phyloP scores from a whole-genome alignment of 257 asterid genomes.

The Lithospermum erythrorhizon region DNA sequence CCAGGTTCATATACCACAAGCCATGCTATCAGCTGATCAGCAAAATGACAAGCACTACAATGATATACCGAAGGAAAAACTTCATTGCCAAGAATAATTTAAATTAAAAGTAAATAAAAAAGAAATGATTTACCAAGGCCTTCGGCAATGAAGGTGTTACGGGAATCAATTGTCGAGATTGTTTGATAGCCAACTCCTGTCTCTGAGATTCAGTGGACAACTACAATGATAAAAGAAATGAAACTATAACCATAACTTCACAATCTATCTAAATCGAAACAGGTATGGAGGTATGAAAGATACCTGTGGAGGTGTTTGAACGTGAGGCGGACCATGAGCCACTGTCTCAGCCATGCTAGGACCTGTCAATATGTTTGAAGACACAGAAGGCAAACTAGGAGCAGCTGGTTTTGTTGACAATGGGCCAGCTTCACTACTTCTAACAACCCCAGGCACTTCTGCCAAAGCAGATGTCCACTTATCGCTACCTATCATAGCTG shows the following conservation, averaged over 20 bases:
- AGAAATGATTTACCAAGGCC: slow-evolving; percentile 31
- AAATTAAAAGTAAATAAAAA: too few relatives aligned
- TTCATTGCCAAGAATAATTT: too few relatives aligned
- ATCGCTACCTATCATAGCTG: slow-evolving; percentile 43
- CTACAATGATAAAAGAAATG: slow-evolving; percentile 25
- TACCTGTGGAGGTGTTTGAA: slow-evolving; percentile 35
- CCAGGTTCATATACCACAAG: too few relatives aligned
- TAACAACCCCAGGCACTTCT: slow-evolving; percentile 40
- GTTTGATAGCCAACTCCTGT: slow-evolving; percentile 81
- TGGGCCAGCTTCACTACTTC: neutral
- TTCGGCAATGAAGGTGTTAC: slow-evolving; percentile 65
- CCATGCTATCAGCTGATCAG: too few relatives aligned
- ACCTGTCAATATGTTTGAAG: slow-evolving; percentile 1
- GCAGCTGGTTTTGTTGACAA: neutral
- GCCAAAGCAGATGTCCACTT: slow-evolving; percentile 77
- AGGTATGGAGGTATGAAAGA: slow-evolving; percentile 1
- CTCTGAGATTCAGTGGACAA: slow-evolving; percentile 55
- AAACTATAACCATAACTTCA: slow-evolving; percentile 18
- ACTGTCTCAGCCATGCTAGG: slow-evolving; percentile 20
- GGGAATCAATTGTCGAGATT: slow-evolving; percentile 79
- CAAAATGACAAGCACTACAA: too few relatives aligned
- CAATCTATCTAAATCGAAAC: neutral
- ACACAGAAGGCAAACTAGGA: neutral
- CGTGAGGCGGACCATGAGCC: slow-evolving; percentile 8
- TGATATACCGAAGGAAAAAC: too few relatives aligned